phyloP scores from a whole-genome alignment of 2,329 filamentous ascomycete species.

The Xylaria arbuscula region DNA sequence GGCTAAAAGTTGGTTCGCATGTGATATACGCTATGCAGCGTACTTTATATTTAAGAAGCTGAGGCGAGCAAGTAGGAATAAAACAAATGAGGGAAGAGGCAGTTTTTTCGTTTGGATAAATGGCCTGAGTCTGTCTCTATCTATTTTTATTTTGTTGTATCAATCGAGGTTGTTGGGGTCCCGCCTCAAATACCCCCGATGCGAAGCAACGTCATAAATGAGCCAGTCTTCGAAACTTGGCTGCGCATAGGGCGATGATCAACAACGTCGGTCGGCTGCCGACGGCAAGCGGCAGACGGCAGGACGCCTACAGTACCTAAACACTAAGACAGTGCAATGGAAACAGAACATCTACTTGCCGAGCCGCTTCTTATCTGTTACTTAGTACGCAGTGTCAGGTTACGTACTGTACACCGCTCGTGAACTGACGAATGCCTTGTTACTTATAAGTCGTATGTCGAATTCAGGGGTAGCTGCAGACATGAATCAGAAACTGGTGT shows the following conservation, averaged over 20 bases:
- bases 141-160: too few relatives aligned
- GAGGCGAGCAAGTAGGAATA: background rate
- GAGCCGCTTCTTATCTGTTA: background rate
- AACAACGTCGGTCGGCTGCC: slow-evolving; percentile 22
- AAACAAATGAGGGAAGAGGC: background rate
- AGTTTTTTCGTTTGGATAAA: background rate
- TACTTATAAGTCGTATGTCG: background rate
- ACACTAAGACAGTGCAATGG: background rate
- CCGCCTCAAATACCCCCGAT: background rate
- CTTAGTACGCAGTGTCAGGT: background rate
- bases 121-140: too few relatives aligned
- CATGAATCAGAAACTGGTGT: slow-evolving; percentile 24
- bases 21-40: slow-evolving; percentile 5
- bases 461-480: slow-evolving; percentile 34
- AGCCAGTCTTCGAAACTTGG: background rate
- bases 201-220: slow-evolving; percentile 34
- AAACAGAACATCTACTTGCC: background rate
- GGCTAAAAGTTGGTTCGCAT: slow-evolving; percentile 10
- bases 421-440: slow-evolving; percentile 2
- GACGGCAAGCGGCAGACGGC: slow-evolving; percentile 20
- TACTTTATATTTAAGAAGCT: background rate
- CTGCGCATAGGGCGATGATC: slow-evolving; percentile 19
- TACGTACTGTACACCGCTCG: background rate
- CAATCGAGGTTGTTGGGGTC: background rate
- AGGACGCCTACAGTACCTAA: background rate